phyloP scores from a whole-genome alignment of 73 alveolate genomes.

The Tetrahymena elliotti region DNA sequence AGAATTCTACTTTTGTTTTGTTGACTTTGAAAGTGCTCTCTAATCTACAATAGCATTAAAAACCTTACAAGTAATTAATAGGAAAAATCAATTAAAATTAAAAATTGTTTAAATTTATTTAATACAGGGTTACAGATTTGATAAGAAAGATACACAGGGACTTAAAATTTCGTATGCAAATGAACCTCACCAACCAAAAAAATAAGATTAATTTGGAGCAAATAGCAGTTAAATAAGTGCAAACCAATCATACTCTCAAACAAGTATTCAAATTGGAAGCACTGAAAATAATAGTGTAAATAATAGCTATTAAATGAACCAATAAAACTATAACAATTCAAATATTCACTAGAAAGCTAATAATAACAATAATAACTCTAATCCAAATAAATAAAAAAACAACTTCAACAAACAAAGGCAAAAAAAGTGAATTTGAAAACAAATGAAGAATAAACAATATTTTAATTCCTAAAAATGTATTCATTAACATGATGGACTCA shows the following conservation, averaged over 20 bases:
- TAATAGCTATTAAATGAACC: not conserved
- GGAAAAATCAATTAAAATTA: not conserved
- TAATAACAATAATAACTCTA: not conserved
- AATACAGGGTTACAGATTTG: slow-evolving; percentile 77
- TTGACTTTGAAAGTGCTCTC: slow-evolving; percentile 83
- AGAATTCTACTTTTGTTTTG: slow-evolving; percentile 78
- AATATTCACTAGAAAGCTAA: not conserved
- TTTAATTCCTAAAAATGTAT: not conserved
- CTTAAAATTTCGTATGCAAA: slow-evolving; percentile 78
- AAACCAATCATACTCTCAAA: not conserved
- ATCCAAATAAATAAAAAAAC: not conserved
- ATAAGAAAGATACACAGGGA: slow-evolving; percentile 76
- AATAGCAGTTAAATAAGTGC: not conserved
- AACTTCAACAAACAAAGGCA: not conserved
- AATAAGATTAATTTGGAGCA: not conserved
- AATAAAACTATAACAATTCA: not conserved
- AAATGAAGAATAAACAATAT: not conserved
- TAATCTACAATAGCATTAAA: slow-evolving; percentile 81
- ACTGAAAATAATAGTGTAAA: not conserved
- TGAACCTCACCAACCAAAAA: not conserved
- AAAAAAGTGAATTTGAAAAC: not conserved
- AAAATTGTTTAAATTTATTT: not conserved
- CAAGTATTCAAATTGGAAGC: not conserved
- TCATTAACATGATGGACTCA: not conserved
- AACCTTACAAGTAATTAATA: slow-evolving; percentile 66